Base-by-base conservation (phyloP, 1,139 yeast species). In the Meyerozyma athensensis region DNA sequence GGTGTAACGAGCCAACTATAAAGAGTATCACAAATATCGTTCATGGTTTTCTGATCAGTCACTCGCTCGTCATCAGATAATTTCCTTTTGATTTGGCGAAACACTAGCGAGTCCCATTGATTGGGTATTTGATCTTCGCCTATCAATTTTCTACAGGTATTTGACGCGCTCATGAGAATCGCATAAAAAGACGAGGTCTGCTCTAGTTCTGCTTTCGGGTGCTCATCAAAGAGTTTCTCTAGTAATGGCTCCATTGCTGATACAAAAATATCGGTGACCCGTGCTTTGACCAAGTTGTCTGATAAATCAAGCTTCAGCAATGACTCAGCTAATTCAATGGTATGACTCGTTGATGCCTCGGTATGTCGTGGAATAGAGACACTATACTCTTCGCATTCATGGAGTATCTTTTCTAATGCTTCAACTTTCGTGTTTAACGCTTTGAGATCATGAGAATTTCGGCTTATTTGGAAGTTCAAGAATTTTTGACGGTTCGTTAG, bases 1-100 rank as follows among this genome's bases (percentile, higher is more conserved):
- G 55, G 48, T 3, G 50, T 36, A 6, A 43, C 45, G 9, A 46
- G 12, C 54, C 54, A 51, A 9, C 39, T 35, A 8, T 43, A 41
- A 2, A 51, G 30, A 4, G 40, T 33, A 17, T 49, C 45, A 6
- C 51, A 36, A 2, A 48, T 16, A 4, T 37, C 37, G 4, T 14
- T n/a, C 32, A 50, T 40, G 14, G 37, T 30, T 2, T n/a, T 24
- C 28, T 12, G 14, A 4, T 13, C 7, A 4, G 14, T 13, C 17
- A 6, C 28, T 14, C 7, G 28, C n/a, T n/a, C n/a, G n/a, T n/a
- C n/a, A n/a, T n/a, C n/a, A n/a, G n/a, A n/a, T n/a, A 24, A 7
- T 24, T 13, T 10, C 14, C 21, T 8, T 2, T 28, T n/a, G 8
- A 28, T 7, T 17, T 28, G 32, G 8, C 20, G 20, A 16, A 28